Base-by-base conservation (phyloP, 139 green algal genomes). In the Marvania coccoides region DNA sequence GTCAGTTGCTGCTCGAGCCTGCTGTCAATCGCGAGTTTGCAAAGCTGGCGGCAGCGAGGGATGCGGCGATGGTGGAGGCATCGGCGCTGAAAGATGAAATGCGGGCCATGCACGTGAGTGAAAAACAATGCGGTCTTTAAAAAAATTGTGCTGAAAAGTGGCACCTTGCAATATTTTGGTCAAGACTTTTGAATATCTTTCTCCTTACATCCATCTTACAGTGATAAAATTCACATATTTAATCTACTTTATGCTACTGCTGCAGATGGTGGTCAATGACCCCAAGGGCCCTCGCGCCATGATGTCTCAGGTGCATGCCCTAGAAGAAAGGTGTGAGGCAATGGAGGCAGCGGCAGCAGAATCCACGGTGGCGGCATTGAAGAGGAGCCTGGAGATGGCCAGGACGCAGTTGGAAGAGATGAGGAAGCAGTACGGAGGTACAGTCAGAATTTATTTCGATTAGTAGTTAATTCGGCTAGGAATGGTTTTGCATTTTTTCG, bases 1-100 rank as follows among this genome's bases (percentile, higher is more conserved):
- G 58, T 1, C 58, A 74, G 55, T 36, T 74, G 34, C 56, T 74
- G 26, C 59, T 70, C 36, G 62, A 69, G 28, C 62, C 62, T 24
- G 62, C 62, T 31, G 62, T 69, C 13, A 69, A 69, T 28, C 47
- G 62, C 19, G 62, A 69, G 58, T 62, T 69, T 7, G 6, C 15
- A 15, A 42, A 37, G 37, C 42, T 69, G n/a, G 33, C 28, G 10
- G 40, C 62, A 8, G 28, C 31, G 38, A 24, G 36, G 6, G 45
- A 59, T 9, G 40, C 37, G 4, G 46, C 45, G 37, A 34, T 37
- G 6, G 7, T 33, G 23, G 62, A 69, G 8, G 38, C 46, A 23
- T 31, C 45, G 28, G 19, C 28, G 15, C 23, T 57, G n/a, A 23
- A 51, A 28, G 39, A 69, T 14, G 62, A 69, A 15, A 28, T 69